These are phyloP conservation scores for Wickerhamomyces tratensis DNA, from an alignment of 805 yeast species.

Conservation along the genomic window DNA sequence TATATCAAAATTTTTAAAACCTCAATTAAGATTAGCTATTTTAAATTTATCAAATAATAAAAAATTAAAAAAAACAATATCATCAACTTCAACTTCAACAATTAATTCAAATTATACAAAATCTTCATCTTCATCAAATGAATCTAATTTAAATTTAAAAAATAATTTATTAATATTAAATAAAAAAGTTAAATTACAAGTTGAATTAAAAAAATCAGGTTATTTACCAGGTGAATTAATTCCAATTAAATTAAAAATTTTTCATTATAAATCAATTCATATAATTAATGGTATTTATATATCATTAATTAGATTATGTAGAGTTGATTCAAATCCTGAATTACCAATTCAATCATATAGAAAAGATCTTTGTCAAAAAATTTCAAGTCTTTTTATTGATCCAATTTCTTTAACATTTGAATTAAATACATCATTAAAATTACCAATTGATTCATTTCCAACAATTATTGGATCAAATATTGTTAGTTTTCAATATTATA, in stretches of 20 bases:
- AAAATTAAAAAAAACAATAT: conserved; percentile 27
- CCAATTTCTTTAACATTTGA: conserved; percentile 48
- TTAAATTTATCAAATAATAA: conserved; percentile 41
- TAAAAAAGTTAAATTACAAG: conserved; percentile 8
- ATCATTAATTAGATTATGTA: conserved; percentile 72
- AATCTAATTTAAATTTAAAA: background rate
- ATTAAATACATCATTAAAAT: conserved; percentile 51
- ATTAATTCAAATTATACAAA: conserved; percentile 21
- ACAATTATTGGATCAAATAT: conserved; percentile 64
- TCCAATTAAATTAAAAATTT: conserved; percentile 57
- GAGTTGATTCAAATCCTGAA: conserved; percentile 54
- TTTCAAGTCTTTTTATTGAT: conserved; percentile 73
- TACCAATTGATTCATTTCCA: conserved; percentile 83
- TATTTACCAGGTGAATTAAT: conserved; percentile 71
- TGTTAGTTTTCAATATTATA: conserved; percentile 74
- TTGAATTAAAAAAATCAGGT: conserved; percentile 52
- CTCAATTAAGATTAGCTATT: conserved; percentile 56
- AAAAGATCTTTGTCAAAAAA: conserved; percentile 72
- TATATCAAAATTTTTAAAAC: conserved; percentile 52
- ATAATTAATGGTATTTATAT: conserved; percentile 67
- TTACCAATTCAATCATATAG: conserved; percentile 47
- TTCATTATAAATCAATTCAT: conserved; percentile 63
- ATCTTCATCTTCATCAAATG: conserved; percentile 7
- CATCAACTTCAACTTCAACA: conserved; percentile 32
- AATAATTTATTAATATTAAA: conserved; percentile 5